Base-by-base conservation (phyloP, 2,329 filamentous ascomycete species). In the Reticulascus tulasneorum region DNA sequence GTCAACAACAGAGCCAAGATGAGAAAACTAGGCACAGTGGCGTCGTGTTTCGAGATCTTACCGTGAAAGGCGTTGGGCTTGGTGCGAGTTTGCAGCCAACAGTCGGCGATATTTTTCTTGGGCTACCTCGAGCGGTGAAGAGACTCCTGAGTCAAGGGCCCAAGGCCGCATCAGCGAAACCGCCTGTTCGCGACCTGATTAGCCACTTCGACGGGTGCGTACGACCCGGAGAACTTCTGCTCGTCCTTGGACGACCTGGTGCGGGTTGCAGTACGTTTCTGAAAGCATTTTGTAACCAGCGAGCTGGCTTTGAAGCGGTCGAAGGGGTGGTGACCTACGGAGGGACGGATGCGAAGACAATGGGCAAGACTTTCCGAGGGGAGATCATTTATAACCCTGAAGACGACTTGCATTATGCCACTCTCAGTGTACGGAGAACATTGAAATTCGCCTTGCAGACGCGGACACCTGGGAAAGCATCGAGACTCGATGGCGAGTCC, bases 301-400 rank as follows among this genome's bases (percentile, higher is more conserved):
- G 82, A 5, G 70, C 69, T 4, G 70, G 75, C 2, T 89, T 80
- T 44, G 77, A 77, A 6, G 67, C 61, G 1, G 78, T 89, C 3
- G 64, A 72, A 2, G 85, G 85, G 4, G 69, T 83, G 1, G 77
- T 84, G 6, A 73, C 74, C 17, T 84, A 84, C 51, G 78, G 82
- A 12, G 67, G 68, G 1, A 62, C 62, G 1, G 53, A 59, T 15
- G 55, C 66, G 3, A 49, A 60, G 20, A 60, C 61, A 6, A 76
- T 78, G 58, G 61, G 64, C 15, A 67, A 66, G 26, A 55, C 71
- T 31, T 83, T 75, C 42, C 68, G 77, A 16, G 76, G 76, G 29
- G 79, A 79, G 53, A 69, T 84, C 21, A 70, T 86, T 19, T 89
- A 53, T 69, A 76, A 54, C 77, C 86, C 83, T 0, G 86, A 90